Evolutionary conservation across 768 basidiomycete species (phyloP), one percentile per base, ranked within the genome.

Genomic region (Clitopilus passeckerianus): DNA sequence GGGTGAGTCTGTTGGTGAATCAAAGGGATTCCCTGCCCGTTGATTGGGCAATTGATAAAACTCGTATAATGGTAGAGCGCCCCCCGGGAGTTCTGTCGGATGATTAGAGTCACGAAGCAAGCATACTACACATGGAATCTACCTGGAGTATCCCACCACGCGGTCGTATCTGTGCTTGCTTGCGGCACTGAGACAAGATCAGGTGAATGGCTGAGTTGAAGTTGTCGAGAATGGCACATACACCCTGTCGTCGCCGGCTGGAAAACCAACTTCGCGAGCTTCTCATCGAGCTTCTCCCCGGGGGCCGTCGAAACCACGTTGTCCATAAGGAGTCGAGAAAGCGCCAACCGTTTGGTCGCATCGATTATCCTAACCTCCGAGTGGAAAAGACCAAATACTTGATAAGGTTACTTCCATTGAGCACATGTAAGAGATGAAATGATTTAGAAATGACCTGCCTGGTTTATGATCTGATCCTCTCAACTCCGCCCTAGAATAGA

Each of bases 381-480:
- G 55, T 84, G 79, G 74, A 97, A 95, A 6, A 93, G 72, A 5
- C 86, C 93, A 65, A 90, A 96, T 4, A 99, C 96, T 93, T 60
- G 41, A 22, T 18, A 44, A 41, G n/a, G 43, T 59, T 57, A 52
- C 61, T 41, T 50, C 46, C 22, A 18, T n/a, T 50, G 15, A 50
- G 46, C 12, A n/a, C n/a, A 50, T 23, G 10, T 12, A 1, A 5
- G 18, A 23, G 22, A 18, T 50, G 9, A 12, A 20, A 18, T 23
- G 18, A 60, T 18, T 34, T n/a, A 46, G 23, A 41, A 34, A 56
- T 22, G 55, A 63, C 75, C 56, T 61, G 88, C 93, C 92, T 70
- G 97, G 97, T 68, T 90, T 87, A 70, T 99, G 97, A 75, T 99
- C 97, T 6, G 97, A 99, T n/a, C 90, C 86, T 67, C 78, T 80